Percentiles rank a stretch among this genome's conserved stretches.
Evolutionary conservation across 257 asterid genomes (phyloP).

Genomic region (Fraxinus quadrangulata): DNA sequence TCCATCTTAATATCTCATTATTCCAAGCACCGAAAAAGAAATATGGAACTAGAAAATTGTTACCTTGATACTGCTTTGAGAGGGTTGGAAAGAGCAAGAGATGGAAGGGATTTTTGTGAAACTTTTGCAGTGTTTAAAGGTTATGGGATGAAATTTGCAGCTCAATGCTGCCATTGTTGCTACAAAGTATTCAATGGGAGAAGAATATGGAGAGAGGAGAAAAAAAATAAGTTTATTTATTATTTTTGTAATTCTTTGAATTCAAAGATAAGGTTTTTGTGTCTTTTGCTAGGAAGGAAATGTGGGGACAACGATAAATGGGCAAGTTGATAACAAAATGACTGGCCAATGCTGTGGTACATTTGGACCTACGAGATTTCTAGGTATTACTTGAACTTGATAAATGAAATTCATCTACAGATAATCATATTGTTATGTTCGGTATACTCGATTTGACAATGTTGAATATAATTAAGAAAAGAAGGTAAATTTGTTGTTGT

Average conservation of each 20-base stretch:
- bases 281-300: neutral
- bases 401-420: neutral
- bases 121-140: slow-evolving; percentile 15
- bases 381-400: neutral
- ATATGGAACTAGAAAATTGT: neutral
- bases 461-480: neutral
- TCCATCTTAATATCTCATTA: neutral
- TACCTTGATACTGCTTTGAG: slow-evolving; percentile 72
- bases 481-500: no score
- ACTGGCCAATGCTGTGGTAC: neutral
- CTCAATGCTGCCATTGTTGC: slow-evolving; percentile 50
- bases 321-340: neutral
- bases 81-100: slow-evolving; percentile 56
- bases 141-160: slow-evolving; percentile 49
- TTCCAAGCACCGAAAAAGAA: neutral
- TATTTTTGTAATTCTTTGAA: neutral
- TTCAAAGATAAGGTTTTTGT: slow-evolving; percentile 31
- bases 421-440: neutral
- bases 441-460: neutral
- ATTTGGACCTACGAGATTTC: neutral
- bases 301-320: neutral
- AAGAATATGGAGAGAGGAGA: neutral
- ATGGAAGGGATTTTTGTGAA: slow-evolving; percentile 27
- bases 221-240: slow-evolving; percentile 8
- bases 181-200: neutral